Base-by-base conservation (phyloP, 495 filamentous ascomycete species). In the Hyaloscypha variabilis region DNA sequence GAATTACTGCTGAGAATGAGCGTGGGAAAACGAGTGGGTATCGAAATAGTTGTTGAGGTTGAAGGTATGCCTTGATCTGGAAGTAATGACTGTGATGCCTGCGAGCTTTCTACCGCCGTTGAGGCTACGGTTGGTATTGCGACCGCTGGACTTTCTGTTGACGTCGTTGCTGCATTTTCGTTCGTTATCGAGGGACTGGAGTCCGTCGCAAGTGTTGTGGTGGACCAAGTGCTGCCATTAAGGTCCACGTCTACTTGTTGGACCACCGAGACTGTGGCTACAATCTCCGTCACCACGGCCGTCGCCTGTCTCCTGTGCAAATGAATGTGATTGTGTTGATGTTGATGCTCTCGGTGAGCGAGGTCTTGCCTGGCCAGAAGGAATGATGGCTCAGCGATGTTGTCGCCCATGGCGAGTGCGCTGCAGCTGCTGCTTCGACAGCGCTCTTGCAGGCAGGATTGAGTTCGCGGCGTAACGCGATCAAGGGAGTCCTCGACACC, bases 1-100 rank as follows among this genome's bases (percentile, higher is more conserved):
- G 77, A 75, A 76, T 82, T 82, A 69, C 74, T 74, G 50, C 71
- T 69, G 26, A 69, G 71, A 67, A 72, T 52, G 58, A 82, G 63
- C 29, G 79, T 75, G 72, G 81, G 74, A 67, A 83, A 82, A 54
- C 63, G 71, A 30, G 78, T 71, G 63, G 77, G 65, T 72, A 67
- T 75, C 50, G 74, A 83, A 81, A 74, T 80, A 82, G 81, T 81
- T 70, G 82, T 80, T 75, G 81, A 77, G 77, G 78, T 62, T 75
- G 80, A 79, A 69, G 79, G 78, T 74, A 80, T 72, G 61, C 60
- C 51, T 30, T 14, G 60, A 68, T 62, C 62, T 26, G 64, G 52
- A 63, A 54, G 58, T 60, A 69, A 66, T 31, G 65, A 71, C 50
- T 63, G 62, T 66, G 53, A 23, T 36, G 65, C 19, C 34, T 46